These are phyloP conservation scores for Platanthera zijinensis DNA, from an alignment of 106 monocot species.

Conservation along the genomic window DNA sequence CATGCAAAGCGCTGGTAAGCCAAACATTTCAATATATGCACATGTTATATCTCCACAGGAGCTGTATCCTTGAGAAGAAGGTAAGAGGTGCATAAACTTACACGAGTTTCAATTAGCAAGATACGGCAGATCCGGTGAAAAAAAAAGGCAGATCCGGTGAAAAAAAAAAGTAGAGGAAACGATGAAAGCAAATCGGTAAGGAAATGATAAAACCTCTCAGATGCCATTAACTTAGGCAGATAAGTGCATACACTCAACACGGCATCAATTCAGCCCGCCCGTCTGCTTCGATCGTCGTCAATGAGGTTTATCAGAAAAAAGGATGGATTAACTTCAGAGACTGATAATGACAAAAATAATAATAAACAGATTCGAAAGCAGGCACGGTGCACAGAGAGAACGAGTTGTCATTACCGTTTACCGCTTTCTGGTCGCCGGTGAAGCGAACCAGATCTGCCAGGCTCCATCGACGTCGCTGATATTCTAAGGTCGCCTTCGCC, in stretches of 20 bases:
- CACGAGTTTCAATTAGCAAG: neutral
- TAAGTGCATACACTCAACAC: slow-evolving; percentile 15
- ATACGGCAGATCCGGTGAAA: too few relatives aligned
- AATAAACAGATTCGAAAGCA: too few relatives aligned
- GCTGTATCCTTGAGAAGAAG: neutral
- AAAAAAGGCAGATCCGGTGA: neutral
- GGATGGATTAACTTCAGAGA: too few relatives aligned
- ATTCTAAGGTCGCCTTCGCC: too few relatives aligned
- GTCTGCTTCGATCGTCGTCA: slow-evolving; percentile 13
- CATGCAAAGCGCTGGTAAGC: slow-evolving; percentile 24
- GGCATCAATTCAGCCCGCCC: slow-evolving; percentile 19
- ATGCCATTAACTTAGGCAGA: neutral
- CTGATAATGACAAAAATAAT: too few relatives aligned
- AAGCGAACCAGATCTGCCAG: too few relatives aligned
- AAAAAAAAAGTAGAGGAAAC: neutral
- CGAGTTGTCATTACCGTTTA: too few relatives aligned
- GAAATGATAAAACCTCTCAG: neutral
- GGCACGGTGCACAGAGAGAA: too few relatives aligned
- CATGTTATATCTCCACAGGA: slow-evolving; percentile 14
- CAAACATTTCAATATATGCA: slow-evolving; percentile 11
- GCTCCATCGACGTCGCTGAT: too few relatives aligned
- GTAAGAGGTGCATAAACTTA: neutral
- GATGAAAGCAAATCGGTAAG: neutral
- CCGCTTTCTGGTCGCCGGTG: too few relatives aligned
- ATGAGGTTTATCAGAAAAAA: neutral